Base-by-base conservation (phyloP, 2,329 filamentous ascomycete species). In the Trichothecium roseum region DNA sequence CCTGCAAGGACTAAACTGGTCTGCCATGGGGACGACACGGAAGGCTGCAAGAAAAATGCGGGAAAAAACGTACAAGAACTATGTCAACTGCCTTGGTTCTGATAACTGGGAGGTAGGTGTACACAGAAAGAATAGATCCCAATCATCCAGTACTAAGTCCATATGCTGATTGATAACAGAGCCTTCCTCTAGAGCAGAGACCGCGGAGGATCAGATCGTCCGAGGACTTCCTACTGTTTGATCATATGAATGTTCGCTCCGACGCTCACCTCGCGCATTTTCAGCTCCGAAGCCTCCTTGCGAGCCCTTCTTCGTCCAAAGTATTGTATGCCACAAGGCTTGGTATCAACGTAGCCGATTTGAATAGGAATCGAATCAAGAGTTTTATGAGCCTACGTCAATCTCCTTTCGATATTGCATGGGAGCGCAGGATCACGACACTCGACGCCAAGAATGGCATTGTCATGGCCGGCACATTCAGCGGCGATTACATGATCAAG, bases 271-370 rank as follows among this genome's bases (percentile, higher is more conserved):
- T 81, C 14, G 61, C 72, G n/a, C 78, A 82, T 53, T 81, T 81
- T 41, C 78, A 82, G 48, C 60, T 81, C 10, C 72, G 78, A 30
- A 78, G 78, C 45, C 60, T 79, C 13, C 55, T 82, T 15, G 72
- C 72, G 3, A 69, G 68, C 45, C 63, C 70, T 5, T 72, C 70
- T 8, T 62, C 68, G 22, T 69, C 66, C 6, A 66, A 69, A 29
- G 62, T 66, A 8, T 81, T 72, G 48, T 81, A 79, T 45, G 68
- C 74, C 3, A 64, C 64, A 26, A 50, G 53, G 28, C 60, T 59
- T 33, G 62, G 64, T 12, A 60, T 81, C 14, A 59, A 66, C 29
- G 60, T 69, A 36, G 60, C 72, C 42, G 71, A 78, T 47, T 65
- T 69, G 8, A 51, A 64, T 28, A 66, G 66, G 3, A 63, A 64